Conservation (phyloP, 495 filamentous ascomycete genomes). For the Lophiotrema nucula region DNA sequence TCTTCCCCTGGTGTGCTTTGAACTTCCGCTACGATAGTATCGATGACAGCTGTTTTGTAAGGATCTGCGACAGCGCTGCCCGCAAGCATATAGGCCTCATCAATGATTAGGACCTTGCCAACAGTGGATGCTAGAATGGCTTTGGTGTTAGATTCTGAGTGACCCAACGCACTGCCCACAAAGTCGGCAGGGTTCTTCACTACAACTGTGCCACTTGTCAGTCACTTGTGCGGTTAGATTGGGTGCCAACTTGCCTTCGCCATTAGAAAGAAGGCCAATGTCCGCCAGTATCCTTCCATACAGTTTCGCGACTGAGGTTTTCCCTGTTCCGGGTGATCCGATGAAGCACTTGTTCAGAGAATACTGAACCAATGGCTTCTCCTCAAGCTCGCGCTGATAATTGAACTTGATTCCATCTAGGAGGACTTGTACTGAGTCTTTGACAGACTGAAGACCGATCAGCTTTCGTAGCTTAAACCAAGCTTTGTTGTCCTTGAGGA, state of each 20-base stretch:
- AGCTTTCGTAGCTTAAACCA: constrained; percentile 62
- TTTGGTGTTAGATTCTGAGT: constrained; percentile 70
- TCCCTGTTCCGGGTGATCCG: constrained; percentile 71
- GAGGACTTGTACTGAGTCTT: constrained; percentile 56
- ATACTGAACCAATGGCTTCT: constrained; percentile 55
- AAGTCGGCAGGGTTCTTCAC: constrained; percentile 74
- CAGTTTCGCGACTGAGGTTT: constrained; percentile 73
- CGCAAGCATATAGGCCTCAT: constrained; percentile 65
- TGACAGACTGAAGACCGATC: constrained; percentile 62
- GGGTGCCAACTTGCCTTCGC: constrained; percentile 24
- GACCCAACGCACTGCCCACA: constrained; percentile 60
- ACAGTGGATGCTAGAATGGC: constrained; percentile 62
- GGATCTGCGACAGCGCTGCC: constrained; percentile 55
- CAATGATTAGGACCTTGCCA: constrained; percentile 75
- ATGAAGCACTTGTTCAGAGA: constrained; percentile 71
- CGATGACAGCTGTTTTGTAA: constrained; percentile 43
- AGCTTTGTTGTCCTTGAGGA: constrained; percentile 37
- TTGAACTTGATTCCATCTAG: constrained; percentile 61
- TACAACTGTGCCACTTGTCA: constrained; percentile 57
- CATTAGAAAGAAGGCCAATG: constrained; percentile 38
- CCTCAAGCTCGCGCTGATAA: constrained; percentile 60
- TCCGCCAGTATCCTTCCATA: constrained; percentile 45
- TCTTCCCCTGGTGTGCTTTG: constrained; percentile 76
- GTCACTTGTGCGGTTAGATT: background rate
- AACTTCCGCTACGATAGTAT: constrained; percentile 81